A percentile compares a stretch with the other conserved stretches of the same genome.
phyloP scores from a whole-genome alignment of 2,329 filamentous ascomycete genomes.

The Didymella pinodella region DNA sequence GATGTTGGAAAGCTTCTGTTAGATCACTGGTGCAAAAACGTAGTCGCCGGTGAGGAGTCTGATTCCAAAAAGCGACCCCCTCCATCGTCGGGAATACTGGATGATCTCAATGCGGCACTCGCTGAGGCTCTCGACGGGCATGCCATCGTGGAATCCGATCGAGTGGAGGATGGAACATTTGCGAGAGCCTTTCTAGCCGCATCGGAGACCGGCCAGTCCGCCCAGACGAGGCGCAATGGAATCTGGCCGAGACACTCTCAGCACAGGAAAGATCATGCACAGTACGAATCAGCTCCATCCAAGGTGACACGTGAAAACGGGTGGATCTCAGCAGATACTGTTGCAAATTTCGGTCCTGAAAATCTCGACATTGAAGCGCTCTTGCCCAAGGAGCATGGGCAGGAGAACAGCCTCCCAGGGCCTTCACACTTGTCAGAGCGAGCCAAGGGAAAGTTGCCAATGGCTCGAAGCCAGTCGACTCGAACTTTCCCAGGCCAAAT shows the following conservation, averaged over 20 bases:
- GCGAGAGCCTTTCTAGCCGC: not conserved
- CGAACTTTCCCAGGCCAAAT: not conserved
- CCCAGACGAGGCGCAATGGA: not conserved
- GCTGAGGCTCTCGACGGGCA: not conserved
- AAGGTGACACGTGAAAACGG: not conserved
- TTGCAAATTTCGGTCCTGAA: not conserved
- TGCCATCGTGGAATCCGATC: not conserved
- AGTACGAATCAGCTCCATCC: not conserved
- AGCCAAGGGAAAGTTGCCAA: not conserved
- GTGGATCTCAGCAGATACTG: not conserved
- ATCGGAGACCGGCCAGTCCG: not conserved
- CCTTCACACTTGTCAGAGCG: not conserved
- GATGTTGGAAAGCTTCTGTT: not conserved
- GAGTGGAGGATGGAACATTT: not conserved
- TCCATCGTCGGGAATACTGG: not conserved
- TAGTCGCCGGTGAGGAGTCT: not conserved
- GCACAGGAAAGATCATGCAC: not conserved
- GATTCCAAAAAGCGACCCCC: not conserved
- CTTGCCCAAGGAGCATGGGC: not conserved
- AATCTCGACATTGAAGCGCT: not conserved
- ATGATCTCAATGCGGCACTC: not conserved
- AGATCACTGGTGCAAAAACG: not conserved
- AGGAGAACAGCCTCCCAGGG: not conserved
- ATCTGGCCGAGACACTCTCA: not conserved
- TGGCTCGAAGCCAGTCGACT: not conserved